phyloP scores from a whole-genome alignment of 2,329 filamentous ascomycete genomes.

The Cladorrhinum sp. region DNA sequence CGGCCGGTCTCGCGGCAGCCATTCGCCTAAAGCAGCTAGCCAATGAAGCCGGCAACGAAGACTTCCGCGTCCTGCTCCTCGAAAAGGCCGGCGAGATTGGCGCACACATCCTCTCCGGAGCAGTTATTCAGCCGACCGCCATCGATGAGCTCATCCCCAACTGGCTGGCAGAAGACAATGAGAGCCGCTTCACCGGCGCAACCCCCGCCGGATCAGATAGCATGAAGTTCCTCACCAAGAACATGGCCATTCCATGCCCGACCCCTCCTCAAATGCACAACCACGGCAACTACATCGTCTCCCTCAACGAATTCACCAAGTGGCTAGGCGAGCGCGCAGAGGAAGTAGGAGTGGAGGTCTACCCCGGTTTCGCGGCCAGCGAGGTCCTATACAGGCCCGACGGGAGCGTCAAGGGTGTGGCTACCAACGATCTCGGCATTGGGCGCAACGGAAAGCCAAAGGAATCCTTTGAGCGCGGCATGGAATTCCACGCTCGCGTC shows the following conservation, averaged over 20 bases:
- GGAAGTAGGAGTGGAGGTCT: conserved; percentile 92
- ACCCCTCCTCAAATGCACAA: conserved; percentile 97
- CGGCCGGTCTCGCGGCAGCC: conserved; percentile 85
- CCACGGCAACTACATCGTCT: conserved; percentile 95
- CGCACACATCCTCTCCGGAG: conserved; percentile 91
- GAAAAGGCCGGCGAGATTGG: conserved; percentile 96
- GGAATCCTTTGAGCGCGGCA: conserved; percentile 88
- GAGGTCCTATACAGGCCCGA: conserved; percentile 86
- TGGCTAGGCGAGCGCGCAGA: conserved; percentile 97
- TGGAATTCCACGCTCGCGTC: conserved; percentile 94
- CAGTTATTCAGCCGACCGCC: conserved; percentile 86
- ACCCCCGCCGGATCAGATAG: conserved; percentile 80
- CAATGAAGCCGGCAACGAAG: conserved; percentile 90
- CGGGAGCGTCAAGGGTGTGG: conserved; percentile 87
- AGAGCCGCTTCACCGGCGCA: conserved; percentile 79
- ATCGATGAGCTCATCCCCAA: conserved; percentile 89
- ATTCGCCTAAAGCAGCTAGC: conserved; percentile 95
- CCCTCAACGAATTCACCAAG: conserved; percentile 88
- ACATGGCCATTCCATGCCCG: conserved; percentile 72
- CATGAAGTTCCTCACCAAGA: conserved; percentile 93
- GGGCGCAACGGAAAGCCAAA: conserved; percentile 79
- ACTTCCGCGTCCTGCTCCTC: conserved; percentile 86
- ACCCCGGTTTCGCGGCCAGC: conserved; percentile 90
- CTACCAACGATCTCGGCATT: conserved; percentile 91
- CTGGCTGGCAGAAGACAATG: conserved; percentile 88